These are phyloP conservation scores for Oryza glaberrima DNA, from an alignment of 176 grass and related monocot species.

Conservation along the genomic window DNA sequence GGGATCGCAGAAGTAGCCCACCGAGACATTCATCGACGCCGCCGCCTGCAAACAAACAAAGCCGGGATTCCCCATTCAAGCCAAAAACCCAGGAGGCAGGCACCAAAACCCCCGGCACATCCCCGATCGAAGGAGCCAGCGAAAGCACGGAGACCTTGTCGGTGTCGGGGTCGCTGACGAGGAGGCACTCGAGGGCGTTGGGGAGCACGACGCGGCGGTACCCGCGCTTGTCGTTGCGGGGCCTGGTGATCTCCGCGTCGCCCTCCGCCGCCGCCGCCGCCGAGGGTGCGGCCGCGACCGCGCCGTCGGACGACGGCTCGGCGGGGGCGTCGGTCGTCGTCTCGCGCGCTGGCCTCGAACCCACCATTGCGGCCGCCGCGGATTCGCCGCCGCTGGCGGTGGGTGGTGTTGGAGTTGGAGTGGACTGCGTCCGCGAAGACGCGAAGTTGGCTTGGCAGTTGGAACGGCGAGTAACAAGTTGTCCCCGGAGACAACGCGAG, in stretches of 20 bases:
- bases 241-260: slow-evolving; percentile 72
- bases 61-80: background rate
- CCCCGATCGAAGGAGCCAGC: slow-evolving; percentile 25
- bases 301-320: slow-evolving; percentile 24
- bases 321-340: slow-evolving; percentile 7
- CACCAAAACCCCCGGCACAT: background rate
- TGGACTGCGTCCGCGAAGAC: background rate
- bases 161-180: slow-evolving; percentile 95
- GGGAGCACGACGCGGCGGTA: slow-evolving; percentile 89
- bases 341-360: slow-evolving; percentile 29
- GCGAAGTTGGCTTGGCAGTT: background rate
- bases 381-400: background rate
- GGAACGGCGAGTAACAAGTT: background rate
- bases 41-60: slow-evolving; percentile 58
- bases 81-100: background rate
- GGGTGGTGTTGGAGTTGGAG: background rate
- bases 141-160: slow-evolving; percentile 60
- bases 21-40: slow-evolving; percentile 88
- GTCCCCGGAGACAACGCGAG: background rate
- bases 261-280: slow-evolving; percentile 11
- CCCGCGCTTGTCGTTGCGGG: slow-evolving; percentile 81
- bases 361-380: slow-evolving; percentile 10
- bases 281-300: background rate
- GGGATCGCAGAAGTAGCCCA: slow-evolving; percentile 88
- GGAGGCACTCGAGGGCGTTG: slow-evolving; percentile 76